Evolutionary conservation across 2,329 filamentous ascomycete species (phyloP), one percentile per base, ranked within the genome.

Genomic region (Cryphonectria japonica): DNA sequence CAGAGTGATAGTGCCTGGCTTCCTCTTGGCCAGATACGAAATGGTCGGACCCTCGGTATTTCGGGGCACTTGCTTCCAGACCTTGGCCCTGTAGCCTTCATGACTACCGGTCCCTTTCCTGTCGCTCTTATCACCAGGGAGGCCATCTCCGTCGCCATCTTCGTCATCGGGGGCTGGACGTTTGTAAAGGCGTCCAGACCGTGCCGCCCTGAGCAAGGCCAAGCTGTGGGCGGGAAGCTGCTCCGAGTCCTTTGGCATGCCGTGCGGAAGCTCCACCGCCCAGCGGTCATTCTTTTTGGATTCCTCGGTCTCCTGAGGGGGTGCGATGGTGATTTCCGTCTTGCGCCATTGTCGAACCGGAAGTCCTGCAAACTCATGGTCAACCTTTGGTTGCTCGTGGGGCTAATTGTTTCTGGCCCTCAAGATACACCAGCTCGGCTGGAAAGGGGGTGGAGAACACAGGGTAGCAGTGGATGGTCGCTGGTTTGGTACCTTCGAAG

Each of bases 281-380:
- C 92, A 95, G 67, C 88, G 85, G 78, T 92, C 88, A 76, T 90
- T 89, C 75, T 86, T 86, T 73, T 89, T 85, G 43, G 83, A 85
- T 39, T 86, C 89, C 76, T 95, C 92, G 73, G 89, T 84, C 52
- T 88, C 86, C 13, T 87, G 83, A 16, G 88, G 88, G 67, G 93
- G 91, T 75, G 89, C 89, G 77, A 95, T 83, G 59, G 83, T 91
- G 70, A 93, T 87, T 81, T 84, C 85, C 71, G 92, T 89, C 74
- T 92, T 90, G 69, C 93, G 90, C 92, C 94, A 98, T 87, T 97
- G 94, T 77, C 94, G 92, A 71, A 98, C 92, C 22, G 95, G 95
- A 14, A 98, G 87, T 72, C 94, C 93, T 86, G 88, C 84, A 46
- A 66, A 89, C 86, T 37, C 11, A 37, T 66, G 50, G n/a, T 68